Base-by-base conservation (phyloP, 176 grass and related monocot genomes). In the Triticum dicoccoides region DNA sequence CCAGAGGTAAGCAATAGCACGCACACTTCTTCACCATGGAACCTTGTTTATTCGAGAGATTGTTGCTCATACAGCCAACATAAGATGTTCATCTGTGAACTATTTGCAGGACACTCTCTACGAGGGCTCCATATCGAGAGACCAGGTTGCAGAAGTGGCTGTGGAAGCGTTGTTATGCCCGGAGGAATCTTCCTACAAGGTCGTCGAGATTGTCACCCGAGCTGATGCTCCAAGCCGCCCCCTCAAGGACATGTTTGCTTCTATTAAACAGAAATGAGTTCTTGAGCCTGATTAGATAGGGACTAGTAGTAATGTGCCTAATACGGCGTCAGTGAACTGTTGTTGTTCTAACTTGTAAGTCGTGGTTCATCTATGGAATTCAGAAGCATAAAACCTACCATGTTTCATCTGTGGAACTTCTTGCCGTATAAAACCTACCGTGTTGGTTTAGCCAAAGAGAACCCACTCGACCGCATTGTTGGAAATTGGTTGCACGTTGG, bases 121-220 rank as follows among this genome's bases (percentile, higher is more conserved):
- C 18, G 85, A 89, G 5, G 92, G 92, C 74, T 94, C 92, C 34
- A 94, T 94, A 87, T 94, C 92, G 42, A 89, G 92, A 56, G 79
- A 86, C 14, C 89, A 92, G 65, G 92, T 94, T 11, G 92, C 92
- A 8, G 85, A 94, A 65, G 92, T 92, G 42, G 79, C 87, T 71
- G 90, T 88, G 15, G 92, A 88, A 86, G 87, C 92, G 27, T 65
- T 94, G 35, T 65, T 83, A 78, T 92, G 85, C 41, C 82, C 78
- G 13, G 90, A 94, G 27, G 92, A 90, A 30, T 81, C 90, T 51
- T 91, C 86, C 61, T 94, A 83, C 85, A 94, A 94, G 87, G 87
- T 94, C 11, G 82, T 94, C 34, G 92, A 94, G 87, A 90, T 94
- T 69, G 79, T 91, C 24, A 61, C 92, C 30, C 21, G 59, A 51